Percentiles rank a stretch among this genome's conserved stretches.
These are phyloP conservation scores for Ogataea degrootiae DNA, from an alignment of 805 yeast genomes.

Conservation along the genomic window DNA sequence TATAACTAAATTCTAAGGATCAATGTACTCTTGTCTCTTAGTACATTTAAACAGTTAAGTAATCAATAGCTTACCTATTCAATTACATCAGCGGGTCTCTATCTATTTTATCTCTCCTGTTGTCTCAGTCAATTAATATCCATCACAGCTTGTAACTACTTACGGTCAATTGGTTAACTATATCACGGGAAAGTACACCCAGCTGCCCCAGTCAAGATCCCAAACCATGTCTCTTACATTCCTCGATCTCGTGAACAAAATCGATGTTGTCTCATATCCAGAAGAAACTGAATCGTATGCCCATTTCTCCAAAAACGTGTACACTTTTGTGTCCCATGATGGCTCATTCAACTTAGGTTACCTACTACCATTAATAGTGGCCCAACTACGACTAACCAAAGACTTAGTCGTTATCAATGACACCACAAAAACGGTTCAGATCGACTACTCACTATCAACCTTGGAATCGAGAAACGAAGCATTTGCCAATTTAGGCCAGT, in stretches of 20 bases:
- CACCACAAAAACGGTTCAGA: conserved; percentile 22
- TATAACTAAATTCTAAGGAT: too few relatives aligned
- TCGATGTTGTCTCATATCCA: conserved; percentile 30
- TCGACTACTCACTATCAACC: conserved; percentile 29
- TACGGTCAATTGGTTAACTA: too few relatives aligned
- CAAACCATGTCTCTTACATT: conserved; percentile 9
- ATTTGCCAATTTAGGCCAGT: conserved; percentile 39
- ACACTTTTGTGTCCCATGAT: conserved; percentile 34
- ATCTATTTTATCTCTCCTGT: too few relatives aligned
- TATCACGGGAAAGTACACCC: too few relatives aligned
- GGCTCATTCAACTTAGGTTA: conserved; percentile 34
- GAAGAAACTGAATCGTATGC: conserved; percentile 11
- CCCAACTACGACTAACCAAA: conserved; percentile 19
- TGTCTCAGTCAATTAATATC: too few relatives aligned
- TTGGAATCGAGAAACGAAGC: conserved; percentile 37
- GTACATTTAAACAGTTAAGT: too few relatives aligned
- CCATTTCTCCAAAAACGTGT: conserved; percentile 21
- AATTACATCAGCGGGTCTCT: too few relatives aligned
- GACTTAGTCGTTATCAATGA: conserved; percentile 26
- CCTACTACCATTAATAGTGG: conserved; percentile 31
- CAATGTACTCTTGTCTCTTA: too few relatives aligned
- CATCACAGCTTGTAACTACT: too few relatives aligned
- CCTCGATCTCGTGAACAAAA: conserved; percentile 24
- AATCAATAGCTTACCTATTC: too few relatives aligned
- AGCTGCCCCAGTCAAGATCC: neutral